Evolutionary conservation across 2,329 filamentous ascomycete genomes (phyloP).

Genomic region (Lachnellula subtilissima): DNA sequence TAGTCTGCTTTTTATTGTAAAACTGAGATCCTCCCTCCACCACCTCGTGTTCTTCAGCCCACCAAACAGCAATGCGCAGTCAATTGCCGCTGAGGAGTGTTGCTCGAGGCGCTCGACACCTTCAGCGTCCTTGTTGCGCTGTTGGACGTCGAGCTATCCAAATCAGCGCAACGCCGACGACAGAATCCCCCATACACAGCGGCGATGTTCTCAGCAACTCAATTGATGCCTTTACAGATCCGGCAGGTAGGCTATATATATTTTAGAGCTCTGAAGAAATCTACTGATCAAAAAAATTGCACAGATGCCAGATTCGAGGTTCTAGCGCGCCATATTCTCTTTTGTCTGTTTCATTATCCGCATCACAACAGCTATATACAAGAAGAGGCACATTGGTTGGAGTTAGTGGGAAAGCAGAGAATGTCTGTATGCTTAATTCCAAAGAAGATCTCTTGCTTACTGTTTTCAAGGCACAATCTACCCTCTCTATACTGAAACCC

Average conservation of each 20-base stretch:
- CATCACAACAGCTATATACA: conserved; percentile 90
- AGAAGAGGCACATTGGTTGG: conserved; percentile 86
- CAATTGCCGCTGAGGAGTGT: conserved; percentile 22
- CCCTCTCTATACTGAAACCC: conserved; percentile 80
- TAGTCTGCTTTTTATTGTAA: not conserved
- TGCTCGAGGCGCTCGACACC: conserved; percentile 24
- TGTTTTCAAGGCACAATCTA: conserved; percentile 68
- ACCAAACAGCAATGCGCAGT: conserved; percentile 27
- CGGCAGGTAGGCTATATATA: conserved; percentile 18
- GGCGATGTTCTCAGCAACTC: conserved; percentile 53
- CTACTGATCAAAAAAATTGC: conserved; percentile 2
- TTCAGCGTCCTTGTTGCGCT: conserved; percentile 13
- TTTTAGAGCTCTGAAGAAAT: not conserved
- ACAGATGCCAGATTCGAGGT: conserved; percentile 93
- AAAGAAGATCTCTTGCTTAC: conserved; percentile 9
- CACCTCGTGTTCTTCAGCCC: conserved; percentile 9
- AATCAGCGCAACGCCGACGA: conserved; percentile 57
- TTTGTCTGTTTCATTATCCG: conserved; percentile 85
- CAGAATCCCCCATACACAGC: conserved; percentile 45
- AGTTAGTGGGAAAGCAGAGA: conserved; percentile 83
- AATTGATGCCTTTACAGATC: conserved; percentile 34
- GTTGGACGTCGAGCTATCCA: conserved; percentile 51
- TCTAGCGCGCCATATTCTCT: conserved; percentile 84
- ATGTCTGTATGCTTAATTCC: conserved; percentile 50
- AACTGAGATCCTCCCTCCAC: conserved; percentile 2